Conservation (phyloP, 164 flowering plant species). For the Vitis labrusca region DNA sequence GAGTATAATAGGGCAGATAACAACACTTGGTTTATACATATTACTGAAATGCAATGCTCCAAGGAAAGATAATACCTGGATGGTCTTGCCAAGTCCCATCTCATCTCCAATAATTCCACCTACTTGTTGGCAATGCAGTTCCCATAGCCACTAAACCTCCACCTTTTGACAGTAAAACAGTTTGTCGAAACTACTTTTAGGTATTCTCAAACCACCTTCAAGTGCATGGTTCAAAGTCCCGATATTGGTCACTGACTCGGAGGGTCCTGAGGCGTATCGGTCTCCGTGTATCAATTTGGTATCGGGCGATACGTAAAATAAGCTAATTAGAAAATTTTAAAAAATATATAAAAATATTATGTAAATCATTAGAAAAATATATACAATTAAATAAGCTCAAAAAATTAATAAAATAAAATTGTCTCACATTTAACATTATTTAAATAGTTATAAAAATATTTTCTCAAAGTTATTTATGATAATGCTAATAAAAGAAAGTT, state of each 20-base stretch:
- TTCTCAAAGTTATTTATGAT: too few relatives aligned
- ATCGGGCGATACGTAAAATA: too few relatives aligned
- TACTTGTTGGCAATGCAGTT: constrained; percentile 93
- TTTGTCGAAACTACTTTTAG: constrained; percentile 60
- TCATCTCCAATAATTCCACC: constrained; percentile 99
- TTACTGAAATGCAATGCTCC: constrained; percentile 92
- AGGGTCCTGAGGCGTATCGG: constrained; percentile 15
- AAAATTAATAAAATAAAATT: too few relatives aligned
- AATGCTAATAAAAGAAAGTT: too few relatives aligned
- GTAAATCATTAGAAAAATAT: too few relatives aligned
- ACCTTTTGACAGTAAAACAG: constrained; percentile 98
- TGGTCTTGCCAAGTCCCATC: constrained; percentile 99
- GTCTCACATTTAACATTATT: too few relatives aligned
- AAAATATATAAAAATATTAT: too few relatives aligned
- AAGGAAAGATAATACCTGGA: constrained; percentile 87
- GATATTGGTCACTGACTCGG: too few relatives aligned
- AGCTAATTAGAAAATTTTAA: too few relatives aligned
- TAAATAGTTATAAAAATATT: too few relatives aligned
- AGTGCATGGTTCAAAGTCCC: constrained; percentile 23
- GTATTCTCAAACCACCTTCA: constrained; percentile 94
- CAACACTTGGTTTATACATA: constrained; percentile 90
- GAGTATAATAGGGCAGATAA: constrained; percentile 92
- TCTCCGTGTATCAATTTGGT: too few relatives aligned
- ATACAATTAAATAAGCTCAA: too few relatives aligned
- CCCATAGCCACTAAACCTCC: constrained; percentile 99